Evolutionary conservation across 169 alveolate species (phyloP).

Genomic region (Cryptosporidium muris): DNA sequence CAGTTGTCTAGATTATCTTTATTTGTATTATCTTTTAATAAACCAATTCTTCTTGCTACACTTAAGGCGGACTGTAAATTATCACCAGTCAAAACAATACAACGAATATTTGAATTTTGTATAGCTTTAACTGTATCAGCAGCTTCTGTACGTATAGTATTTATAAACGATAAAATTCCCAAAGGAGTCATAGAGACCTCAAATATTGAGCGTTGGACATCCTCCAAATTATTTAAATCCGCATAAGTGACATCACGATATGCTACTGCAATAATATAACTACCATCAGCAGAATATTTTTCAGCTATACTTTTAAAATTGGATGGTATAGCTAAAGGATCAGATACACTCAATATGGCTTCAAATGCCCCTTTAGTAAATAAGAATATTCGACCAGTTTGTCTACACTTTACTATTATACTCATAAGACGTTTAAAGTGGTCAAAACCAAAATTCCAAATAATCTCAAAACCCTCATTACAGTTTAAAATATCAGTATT

Average conservation of each 20-base stretch:
- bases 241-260: slow-evolving; percentile 24
- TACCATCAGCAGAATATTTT: slow-evolving; percentile 18
- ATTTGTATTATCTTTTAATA: neutral
- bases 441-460: slow-evolving; percentile 26
- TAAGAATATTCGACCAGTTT: slow-evolving; percentile 10
- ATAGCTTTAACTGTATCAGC: neutral
- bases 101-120: slow-evolving; percentile 26
- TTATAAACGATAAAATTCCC: slow-evolving; percentile 49
- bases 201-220: neutral
- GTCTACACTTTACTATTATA: slow-evolving; percentile 37
- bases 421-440: slow-evolving; percentile 33
- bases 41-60: slow-evolving; percentile 56
- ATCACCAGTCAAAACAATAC: slow-evolving; percentile 39
- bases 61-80: slow-evolving; percentile 36
- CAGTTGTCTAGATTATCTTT: neutral
- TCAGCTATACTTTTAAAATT: slow-evolving; percentile 1
- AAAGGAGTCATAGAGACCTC: slow-evolving; percentile 17
- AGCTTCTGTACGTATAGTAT: slow-evolving; percentile 40
- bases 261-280: slow-evolving; percentile 24
- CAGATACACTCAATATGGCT: slow-evolving; percentile 11
- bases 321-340: neutral
- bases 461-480: slow-evolving; percentile 10
- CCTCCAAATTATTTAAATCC: neutral
- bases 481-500: no score
- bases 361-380: slow-evolving; percentile 66